phyloP scores from a whole-genome alignment of 768 basidiomycete species.

The Boletellus ananas region DNA sequence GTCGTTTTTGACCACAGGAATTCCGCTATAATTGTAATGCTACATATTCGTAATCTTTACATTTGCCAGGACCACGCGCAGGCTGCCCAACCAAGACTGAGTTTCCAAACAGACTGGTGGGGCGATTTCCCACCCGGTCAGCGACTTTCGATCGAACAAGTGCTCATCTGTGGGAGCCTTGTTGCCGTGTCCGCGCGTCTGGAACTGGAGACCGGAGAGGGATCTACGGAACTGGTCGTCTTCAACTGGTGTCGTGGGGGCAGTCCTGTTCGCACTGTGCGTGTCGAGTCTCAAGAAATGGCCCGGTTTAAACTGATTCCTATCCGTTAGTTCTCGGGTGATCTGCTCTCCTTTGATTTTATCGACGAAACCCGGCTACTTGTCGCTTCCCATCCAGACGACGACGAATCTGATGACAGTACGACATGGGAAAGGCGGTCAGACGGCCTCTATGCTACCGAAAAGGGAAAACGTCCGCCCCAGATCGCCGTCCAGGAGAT shows the following conservation, averaged over 20 bases:
- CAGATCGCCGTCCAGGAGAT: constrained; percentile 27
- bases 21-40: constrained; percentile 20
- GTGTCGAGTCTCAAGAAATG: constrained; percentile 1
- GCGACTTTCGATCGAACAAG: constrained; percentile 28
- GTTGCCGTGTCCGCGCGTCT: constrained; percentile 27
- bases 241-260: constrained; percentile 30
- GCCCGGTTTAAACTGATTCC: neutral
- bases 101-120: constrained; percentile 35
- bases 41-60: constrained; percentile 55
- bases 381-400: constrained; percentile 30
- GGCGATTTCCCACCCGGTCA: constrained; percentile 30
- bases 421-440: constrained; percentile 25
- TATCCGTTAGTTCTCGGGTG: constrained; percentile 22
- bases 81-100: constrained; percentile 31
- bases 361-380: constrained; percentile 24
- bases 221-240: constrained; percentile 28
- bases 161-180: constrained; percentile 26
- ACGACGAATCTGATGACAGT: constrained; percentile 32
- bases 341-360: constrained; percentile 31
- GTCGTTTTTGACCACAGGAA: constrained; percentile 15
- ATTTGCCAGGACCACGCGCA: constrained; percentile 52
- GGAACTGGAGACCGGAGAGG: constrained; percentile 32
- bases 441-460: constrained; percentile 30
- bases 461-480: constrained; percentile 31
- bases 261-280: constrained; percentile 25